Evolutionary conservation across 1,139 yeast genomes (phyloP).

Genomic region (Yamadazyma kanchanaburiensis): DNA sequence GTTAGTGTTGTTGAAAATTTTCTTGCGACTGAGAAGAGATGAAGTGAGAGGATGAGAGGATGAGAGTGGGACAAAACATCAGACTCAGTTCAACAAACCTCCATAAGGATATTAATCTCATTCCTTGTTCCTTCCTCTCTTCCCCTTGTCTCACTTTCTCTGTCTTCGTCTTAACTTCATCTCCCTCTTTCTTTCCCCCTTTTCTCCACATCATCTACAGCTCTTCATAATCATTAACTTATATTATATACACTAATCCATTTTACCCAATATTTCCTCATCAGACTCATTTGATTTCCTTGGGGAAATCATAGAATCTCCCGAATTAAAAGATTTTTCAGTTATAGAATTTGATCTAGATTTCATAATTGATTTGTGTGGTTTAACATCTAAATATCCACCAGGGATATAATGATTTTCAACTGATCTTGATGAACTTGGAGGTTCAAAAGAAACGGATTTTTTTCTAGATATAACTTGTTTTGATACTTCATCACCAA

Average conservation of each 20-base stretch:
- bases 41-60: neutral
- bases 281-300: conserved; percentile 6
- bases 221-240: neutral
- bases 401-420: conserved; percentile 5
- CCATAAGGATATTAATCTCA: no score
- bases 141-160: no score
- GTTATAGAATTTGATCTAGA: conserved; percentile 1
- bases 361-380: no score
- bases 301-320: conserved; percentile 2
- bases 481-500: conserved; percentile 9
- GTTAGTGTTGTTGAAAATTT: conserved; percentile 3
- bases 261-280: conserved; percentile 14
- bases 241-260: conserved; percentile 9
- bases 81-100: no score
- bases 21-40: neutral
- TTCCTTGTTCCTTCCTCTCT: no score
- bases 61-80: neutral
- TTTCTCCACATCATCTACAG: no score
- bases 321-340: conserved; percentile 3
- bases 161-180: no score
- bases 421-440: conserved; percentile 5
- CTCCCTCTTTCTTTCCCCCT: no score
- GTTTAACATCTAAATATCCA: conserved; percentile 11
- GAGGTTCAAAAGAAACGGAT: conserved; percentile 19
- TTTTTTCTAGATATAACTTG: conserved; percentile 3